Percentiles rank a stretch among this genome's conserved stretches.
These are phyloP conservation scores for Melocanna baccifera DNA, from an alignment of 176 grass and related monocot species.

Conservation along the genomic window DNA sequence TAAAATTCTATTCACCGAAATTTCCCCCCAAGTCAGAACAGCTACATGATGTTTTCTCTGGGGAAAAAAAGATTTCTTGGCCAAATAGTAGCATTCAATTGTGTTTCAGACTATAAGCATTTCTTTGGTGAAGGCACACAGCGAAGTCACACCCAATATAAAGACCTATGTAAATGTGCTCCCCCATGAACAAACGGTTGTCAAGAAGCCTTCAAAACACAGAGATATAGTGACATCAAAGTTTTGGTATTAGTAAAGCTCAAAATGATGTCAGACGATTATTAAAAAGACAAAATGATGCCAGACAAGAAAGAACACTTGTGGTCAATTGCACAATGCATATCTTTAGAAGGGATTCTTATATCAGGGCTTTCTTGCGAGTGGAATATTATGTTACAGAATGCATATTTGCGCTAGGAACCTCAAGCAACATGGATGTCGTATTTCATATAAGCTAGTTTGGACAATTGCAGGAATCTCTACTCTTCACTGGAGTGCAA, in stretches of 20 bases:
- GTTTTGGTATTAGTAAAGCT: constrained; percentile 4
- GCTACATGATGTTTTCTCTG: not conserved
- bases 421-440: constrained; percentile 3
- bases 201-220: constrained; percentile 8
- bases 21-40: not conserved
- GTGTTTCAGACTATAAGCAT: constrained; percentile 4
- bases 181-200: constrained; percentile 9
- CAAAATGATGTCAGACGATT: not conserved
- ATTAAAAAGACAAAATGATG: constrained; percentile 25
- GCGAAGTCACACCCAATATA: not conserved
- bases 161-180: not conserved
- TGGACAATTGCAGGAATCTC: not conserved
- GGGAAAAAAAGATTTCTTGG: not conserved
- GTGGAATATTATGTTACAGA: constrained; percentile 22
- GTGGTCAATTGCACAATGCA: constrained; percentile 7
- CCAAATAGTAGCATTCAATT: constrained; percentile 8
- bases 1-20: not conserved
- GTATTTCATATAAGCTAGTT: not conserved
- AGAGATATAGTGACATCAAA: constrained; percentile 1
- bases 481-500: constrained; percentile 12
- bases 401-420: not conserved
- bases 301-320: constrained; percentile 12
- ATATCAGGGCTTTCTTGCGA: constrained; percentile 7
- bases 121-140: not conserved
- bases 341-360: constrained; percentile 14